Percentiles rank a stretch among this genome's conserved stretches.
phyloP scores from a whole-genome alignment of 1,139 yeast species.

The Debaryomyces coudertii region DNA sequence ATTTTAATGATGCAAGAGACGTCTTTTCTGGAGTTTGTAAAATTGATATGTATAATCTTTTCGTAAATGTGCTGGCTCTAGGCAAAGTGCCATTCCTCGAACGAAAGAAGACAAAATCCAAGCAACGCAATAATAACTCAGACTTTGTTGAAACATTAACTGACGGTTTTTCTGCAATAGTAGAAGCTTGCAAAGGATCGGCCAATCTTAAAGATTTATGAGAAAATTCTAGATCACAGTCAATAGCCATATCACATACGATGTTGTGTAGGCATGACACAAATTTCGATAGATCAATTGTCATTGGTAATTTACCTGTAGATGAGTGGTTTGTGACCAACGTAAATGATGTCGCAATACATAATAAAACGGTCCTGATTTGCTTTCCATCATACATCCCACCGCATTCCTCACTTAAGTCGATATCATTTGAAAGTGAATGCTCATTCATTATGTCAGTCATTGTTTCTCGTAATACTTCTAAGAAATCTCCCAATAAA shows the following conservation, averaged over 20 bases:
- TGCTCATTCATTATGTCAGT: slow-evolving; percentile 45
- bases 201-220: slow-evolving; percentile 77
- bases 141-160: slow-evolving; percentile 90
- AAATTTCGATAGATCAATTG: slow-evolving; percentile 70
- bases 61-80: slow-evolving; percentile 82
- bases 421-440: slow-evolving; percentile 25
- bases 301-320: slow-evolving; percentile 55
- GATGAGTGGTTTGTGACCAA: slow-evolving; percentile 74
- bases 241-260: slow-evolving; percentile 68
- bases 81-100: slow-evolving; percentile 71
- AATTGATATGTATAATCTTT: slow-evolving; percentile 67
- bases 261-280: slow-evolving; percentile 71
- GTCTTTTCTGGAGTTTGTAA: slow-evolving; percentile 90
- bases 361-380: slow-evolving; percentile 73
- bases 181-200: slow-evolving; percentile 60
- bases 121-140: slow-evolving; percentile 74
- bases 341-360: slow-evolving; percentile 87
- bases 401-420: slow-evolving; percentile 28
- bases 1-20: slow-evolving; percentile 72
- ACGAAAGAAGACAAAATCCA: slow-evolving; percentile 81
- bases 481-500: slow-evolving; percentile 86
- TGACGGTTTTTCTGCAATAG: slow-evolving; percentile 55
- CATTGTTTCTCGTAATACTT: slow-evolving; percentile 81
- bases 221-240: slow-evolving; percentile 83
- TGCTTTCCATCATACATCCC: slow-evolving; percentile 40